Base-by-base conservation (phyloP, 1,284 basidiomycete genomes). In the Ceratobasidium sp. region DNA sequence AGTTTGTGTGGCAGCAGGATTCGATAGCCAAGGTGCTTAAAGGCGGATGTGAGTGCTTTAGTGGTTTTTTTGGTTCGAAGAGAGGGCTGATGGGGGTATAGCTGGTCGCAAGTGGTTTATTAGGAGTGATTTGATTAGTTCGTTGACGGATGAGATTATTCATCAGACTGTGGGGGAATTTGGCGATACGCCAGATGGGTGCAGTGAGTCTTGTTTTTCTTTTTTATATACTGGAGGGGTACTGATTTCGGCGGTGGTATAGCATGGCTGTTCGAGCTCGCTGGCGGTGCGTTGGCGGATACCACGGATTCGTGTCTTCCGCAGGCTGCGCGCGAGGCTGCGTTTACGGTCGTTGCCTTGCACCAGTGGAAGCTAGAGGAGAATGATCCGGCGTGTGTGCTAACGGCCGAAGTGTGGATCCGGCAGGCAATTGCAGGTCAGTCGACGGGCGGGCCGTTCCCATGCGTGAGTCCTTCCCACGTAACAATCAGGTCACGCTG, bases 251-350 rank as follows among this genome's bases (percentile, higher is more conserved):
- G 41, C 1, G 3, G 27, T 22, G 43, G 34, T 76, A 19, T 79
- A 94, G 94, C 94, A 27, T 95, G 95, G 95, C 84, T 93, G 13
- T 96, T 93, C 81, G 95, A 97, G 81, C 86, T 95, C 51, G 91
- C 92, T 2, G 94, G 93, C 0, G 94, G 94, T 13, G 93, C 92
- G 0, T 86, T 95, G 46, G 82, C 82, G 0, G 93, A 96, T 79
- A 88, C 87, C 71, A 89, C 91, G 74, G 88, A 92, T 76, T 78
- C 83, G 3, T 94, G 92, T 79, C 83, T 95, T 39, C 92, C 93
- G 2, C 88, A 89, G 78, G 84, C 86, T 16, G 91, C 94, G 78
- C 89, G 95, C 31, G 86, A 92, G 79, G 91, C 92, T 0, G 82
- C 88, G 6, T 97, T 95, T 83, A 95, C 92, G 2, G 89, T 96